Percentiles rank a stretch among this genome's conserved stretches.
phyloP scores from a whole-genome alignment of 176 grass and related monocot species.

The Cenchrus americanus region DNA sequence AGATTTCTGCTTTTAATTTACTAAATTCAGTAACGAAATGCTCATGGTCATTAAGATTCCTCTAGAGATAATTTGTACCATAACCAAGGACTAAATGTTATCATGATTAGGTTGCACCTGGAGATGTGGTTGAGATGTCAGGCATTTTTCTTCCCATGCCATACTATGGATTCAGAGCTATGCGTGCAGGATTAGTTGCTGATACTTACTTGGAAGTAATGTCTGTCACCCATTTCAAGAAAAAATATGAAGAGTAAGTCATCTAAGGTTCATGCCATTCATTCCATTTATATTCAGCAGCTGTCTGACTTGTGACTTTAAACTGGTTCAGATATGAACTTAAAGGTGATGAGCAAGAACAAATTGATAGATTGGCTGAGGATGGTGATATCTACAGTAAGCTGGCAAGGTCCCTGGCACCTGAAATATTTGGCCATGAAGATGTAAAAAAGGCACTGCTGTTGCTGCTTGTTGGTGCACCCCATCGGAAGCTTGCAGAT shows the following conservation, averaged over 20 bases:
- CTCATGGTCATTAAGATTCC: conserved; percentile 1
- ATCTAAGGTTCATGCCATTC: conserved; percentile 7
- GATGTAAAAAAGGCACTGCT: conserved; percentile 96
- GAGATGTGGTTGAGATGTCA: conserved; percentile 94
- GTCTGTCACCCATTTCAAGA: conserved; percentile 98
- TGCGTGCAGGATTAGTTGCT: conserved; percentile 98
- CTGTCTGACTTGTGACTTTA: conserved; percentile 19
- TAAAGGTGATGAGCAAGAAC: conserved; percentile 94
- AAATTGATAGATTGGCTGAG: conserved; percentile 86
- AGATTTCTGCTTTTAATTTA: conserved; percentile 9
- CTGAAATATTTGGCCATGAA: conserved; percentile 99
- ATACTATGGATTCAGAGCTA: conserved; percentile 89
- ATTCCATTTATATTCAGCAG: conserved; percentile 7
- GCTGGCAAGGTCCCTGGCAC: conserved; percentile 83
- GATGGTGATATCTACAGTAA: conserved; percentile 99
- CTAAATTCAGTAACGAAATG: neutral
- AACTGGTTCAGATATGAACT: conserved; percentile 78
- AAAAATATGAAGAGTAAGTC: conserved; percentile 98
- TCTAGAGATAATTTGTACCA: neutral
- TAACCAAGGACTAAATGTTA: conserved; percentile 24
- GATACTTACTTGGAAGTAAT: conserved; percentile 98
- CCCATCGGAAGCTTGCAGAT: conserved; percentile 87
- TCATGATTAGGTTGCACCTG: conserved; percentile 81
- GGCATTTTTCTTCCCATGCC: conserved; percentile 98
- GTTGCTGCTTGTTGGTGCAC: conserved; percentile 92